phyloP scores from a whole-genome alignment of 176 grass and related monocot genomes.

The Eragrostis nindensis region DNA sequence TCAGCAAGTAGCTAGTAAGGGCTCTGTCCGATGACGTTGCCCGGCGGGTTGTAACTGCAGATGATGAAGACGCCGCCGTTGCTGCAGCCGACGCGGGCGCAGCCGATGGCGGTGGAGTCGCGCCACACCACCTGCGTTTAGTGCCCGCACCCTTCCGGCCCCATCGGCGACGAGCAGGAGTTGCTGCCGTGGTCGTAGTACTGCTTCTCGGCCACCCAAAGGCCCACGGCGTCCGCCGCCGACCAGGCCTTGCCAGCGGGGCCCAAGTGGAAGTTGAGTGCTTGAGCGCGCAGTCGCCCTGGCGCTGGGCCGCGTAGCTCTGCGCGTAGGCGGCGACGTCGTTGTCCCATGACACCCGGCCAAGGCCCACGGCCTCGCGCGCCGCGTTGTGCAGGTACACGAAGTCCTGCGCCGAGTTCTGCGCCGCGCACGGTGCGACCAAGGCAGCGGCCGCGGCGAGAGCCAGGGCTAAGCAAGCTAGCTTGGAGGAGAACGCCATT shows the following conservation, averaged over 20 bases:
- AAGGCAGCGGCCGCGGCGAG: no score
- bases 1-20: slow-evolving; percentile 37
- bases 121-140: slow-evolving; percentile 11
- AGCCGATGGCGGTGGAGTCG: slow-evolving; percentile 38
- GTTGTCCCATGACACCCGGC: no score
- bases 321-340: no score
- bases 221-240: slow-evolving; percentile 28
- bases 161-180: slow-evolving; percentile 17
- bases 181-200: slow-evolving; percentile 50
- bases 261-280: slow-evolving; percentile 48
- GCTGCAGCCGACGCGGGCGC: slow-evolving; percentile 41
- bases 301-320: no score
- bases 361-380: no score
- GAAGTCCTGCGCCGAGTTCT: no score
- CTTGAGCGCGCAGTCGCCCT: no score
- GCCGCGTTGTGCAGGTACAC: no score
- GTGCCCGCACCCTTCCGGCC: slow-evolving; percentile 23
- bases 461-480: no score
- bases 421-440: no score
- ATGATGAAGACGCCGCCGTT: slow-evolving; percentile 39
- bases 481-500: no score
- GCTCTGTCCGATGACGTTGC: slow-evolving; percentile 39
- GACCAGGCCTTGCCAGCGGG: slow-evolving; percentile 2
- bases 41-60: slow-evolving; percentile 43
- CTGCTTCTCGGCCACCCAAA: slow-evolving; percentile 53